Evolutionary conservation across 176 grass and related monocot species (phyloP).

Genomic region (Rhynchospora breviuscula): DNA sequence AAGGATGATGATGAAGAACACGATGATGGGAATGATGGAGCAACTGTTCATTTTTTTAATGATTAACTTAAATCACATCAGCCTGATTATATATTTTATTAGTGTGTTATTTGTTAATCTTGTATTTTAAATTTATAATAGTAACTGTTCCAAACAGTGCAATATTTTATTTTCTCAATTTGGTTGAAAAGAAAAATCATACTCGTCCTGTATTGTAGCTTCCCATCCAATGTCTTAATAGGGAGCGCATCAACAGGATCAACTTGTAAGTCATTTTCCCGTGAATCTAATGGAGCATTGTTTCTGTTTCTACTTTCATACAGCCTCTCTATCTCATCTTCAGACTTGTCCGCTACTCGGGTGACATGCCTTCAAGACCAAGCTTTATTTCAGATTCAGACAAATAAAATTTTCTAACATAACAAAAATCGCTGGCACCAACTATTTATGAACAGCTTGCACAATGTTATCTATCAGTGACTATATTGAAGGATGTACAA

Average conservation of each 20-base stretch:
- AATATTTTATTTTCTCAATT: too few species aligned
- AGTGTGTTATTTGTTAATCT: too few species aligned
- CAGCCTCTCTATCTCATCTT: constrained; percentile 66
- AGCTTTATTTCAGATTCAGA: constrained; percentile 6
- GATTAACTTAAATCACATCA: neutral
- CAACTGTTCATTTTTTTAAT: too few species aligned
- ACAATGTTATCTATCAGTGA: neutral
- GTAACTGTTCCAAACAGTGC: too few species aligned
- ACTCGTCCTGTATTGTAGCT: constrained; percentile 69
- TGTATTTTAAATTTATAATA: too few species aligned
- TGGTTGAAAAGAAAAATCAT: neutral
- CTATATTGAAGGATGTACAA: neutral
- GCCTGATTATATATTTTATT: too few species aligned
- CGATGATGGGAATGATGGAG: neutral
- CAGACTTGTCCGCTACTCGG: constrained; percentile 49
- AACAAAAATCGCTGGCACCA: neutral
- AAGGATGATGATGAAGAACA: neutral
- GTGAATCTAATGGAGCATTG: constrained; percentile 16
- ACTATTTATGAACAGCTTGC: neutral
- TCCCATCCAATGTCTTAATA: constrained; percentile 66
- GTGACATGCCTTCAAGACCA: constrained; percentile 46
- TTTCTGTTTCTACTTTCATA: constrained; percentile 71
- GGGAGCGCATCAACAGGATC: constrained; percentile 79
- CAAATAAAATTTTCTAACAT: neutral
- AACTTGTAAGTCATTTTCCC: constrained; percentile 45